Conservation (phyloP, 2,329 filamentous ascomycete genomes). For the Aspergillus sp. region DNA sequence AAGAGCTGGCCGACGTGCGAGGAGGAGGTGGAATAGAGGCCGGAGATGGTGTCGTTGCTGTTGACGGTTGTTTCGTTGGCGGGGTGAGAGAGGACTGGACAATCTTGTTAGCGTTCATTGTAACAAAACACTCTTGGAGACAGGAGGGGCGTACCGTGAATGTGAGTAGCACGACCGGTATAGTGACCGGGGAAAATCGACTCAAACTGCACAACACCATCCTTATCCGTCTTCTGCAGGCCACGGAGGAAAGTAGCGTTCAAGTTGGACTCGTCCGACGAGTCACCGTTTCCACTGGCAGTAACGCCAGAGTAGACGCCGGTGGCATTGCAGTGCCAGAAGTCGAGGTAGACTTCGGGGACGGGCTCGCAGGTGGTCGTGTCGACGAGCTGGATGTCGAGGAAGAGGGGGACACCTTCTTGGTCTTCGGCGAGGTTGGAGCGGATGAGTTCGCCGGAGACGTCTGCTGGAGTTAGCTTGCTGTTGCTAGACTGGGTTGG, state of each 20-base stretch:
- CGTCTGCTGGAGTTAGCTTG: slow-evolving; percentile 14
- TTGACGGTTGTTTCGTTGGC: slow-evolving; percentile 30
- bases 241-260: slow-evolving; percentile 43
- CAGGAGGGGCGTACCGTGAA: slow-evolving; percentile 20
- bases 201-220: slow-evolving; percentile 41
- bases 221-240: slow-evolving; percentile 37
- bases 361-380: slow-evolving; percentile 39
- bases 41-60: slow-evolving; percentile 49
- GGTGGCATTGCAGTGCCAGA: slow-evolving; percentile 41
- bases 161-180: slow-evolving; percentile 31
- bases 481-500: not conserved
- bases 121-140: not conserved
- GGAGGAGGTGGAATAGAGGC: slow-evolving; percentile 38
- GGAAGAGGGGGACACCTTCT: slow-evolving; percentile 33
- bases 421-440: slow-evolving; percentile 33
- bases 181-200: slow-evolving; percentile 46
- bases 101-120: not conserved
- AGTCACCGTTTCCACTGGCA: slow-evolving; percentile 33
- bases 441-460: slow-evolving; percentile 35
- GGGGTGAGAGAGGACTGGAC: slow-evolving; percentile 26
- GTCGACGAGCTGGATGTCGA: slow-evolving; percentile 39
- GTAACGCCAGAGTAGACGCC: slow-evolving; percentile 37
- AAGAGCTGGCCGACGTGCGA: slow-evolving; percentile 62
- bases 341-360: slow-evolving; percentile 29
- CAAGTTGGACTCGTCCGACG: slow-evolving; percentile 33